Evolutionary conservation across 768 basidiomycete genomes (phyloP), one percentile per base, ranked within the genome.

Genomic region (Nidula microcarpa): DNA sequence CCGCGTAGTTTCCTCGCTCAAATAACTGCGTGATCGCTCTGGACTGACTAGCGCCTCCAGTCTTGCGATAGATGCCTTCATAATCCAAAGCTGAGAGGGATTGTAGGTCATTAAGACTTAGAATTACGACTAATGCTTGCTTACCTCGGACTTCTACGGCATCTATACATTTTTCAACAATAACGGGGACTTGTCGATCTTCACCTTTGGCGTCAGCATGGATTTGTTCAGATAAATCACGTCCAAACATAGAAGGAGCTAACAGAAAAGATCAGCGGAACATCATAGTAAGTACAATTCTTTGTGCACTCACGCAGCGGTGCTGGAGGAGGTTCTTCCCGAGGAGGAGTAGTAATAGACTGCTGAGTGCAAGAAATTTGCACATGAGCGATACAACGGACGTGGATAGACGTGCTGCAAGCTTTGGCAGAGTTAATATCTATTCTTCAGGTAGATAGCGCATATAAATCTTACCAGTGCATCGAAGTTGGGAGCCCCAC

Each of bases 41-140:
- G 35, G 92, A 89, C 62, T 95, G 95, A 2, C 89, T 81, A 32
- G 90, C 86, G 2, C 97, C 97, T 33, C 97, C 97, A 0, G 88
- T 93, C 74, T 99, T 99, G 57, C 97, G 92, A 69, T 99, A 99
- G 57, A 99, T 93, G 9, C 97, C 97, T 68, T 99, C 97, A 63
- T 94, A 94, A 54, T 97, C 93, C 72, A 98, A 79, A 4, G 91
- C 95, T 91, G 53, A 44, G 4, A 23, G 30, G 7, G 41, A 51
- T 37, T 50, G 9, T 39, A 39, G 49, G 49, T 7, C 44, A 34
- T 47, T n/a, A 51, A 1, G 6, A 17, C 9, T 9, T 49, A 43
- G 33, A 35, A 7, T 16, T 8, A 43, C 8, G 7, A 8, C 44
- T 17, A 1, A 36, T 41, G 8, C 14, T 47, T 1, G 70, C 87